Evolutionary conservation across 2,329 filamentous ascomycete genomes (phyloP).

Genomic region (Periglandula ipomoeae): DNA sequence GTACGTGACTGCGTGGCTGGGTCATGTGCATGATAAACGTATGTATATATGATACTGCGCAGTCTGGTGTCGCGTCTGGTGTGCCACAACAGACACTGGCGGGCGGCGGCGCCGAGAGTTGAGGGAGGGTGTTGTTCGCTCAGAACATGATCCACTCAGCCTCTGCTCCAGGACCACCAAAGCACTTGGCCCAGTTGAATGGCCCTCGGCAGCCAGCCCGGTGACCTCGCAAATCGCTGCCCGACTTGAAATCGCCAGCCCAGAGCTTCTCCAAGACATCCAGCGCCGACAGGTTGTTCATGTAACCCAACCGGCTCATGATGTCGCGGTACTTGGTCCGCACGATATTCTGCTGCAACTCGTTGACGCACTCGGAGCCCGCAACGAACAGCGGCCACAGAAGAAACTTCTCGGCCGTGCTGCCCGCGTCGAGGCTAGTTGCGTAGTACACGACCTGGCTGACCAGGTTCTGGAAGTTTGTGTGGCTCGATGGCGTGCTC

Average conservation of each 20-base stretch:
- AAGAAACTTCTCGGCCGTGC: slow-evolving; percentile 74
- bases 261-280: slow-evolving; percentile 82
- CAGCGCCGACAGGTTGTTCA: slow-evolving; percentile 82
- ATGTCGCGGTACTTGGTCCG: slow-evolving; percentile 76
- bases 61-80: no score
- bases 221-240: slow-evolving; percentile 22
- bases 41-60: neutral
- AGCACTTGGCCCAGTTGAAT: slow-evolving; percentile 50
- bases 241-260: slow-evolving; percentile 44
- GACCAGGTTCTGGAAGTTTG: slow-evolving; percentile 76
- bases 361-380: slow-evolving; percentile 79
- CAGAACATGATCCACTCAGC: slow-evolving; percentile 61
- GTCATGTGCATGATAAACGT: neutral
- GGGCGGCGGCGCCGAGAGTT: neutral
- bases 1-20: neutral
- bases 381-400: slow-evolving; percentile 90
- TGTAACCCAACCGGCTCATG: slow-evolving; percentile 80
- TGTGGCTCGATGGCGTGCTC: slow-evolving; percentile 59
- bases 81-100: neutral
- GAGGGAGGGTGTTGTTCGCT: neutral
- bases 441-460: slow-evolving; percentile 77
- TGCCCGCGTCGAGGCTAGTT: slow-evolving; percentile 63
- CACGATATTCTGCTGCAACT: slow-evolving; percentile 69
- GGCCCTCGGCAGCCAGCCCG: slow-evolving; percentile 35
- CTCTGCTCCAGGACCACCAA: slow-evolving; percentile 45